Evolutionary conservation across 768 basidiomycete genomes (phyloP), one percentile per base, ranked within the genome.

Genomic region (Kwoniella botswanensis): DNA sequence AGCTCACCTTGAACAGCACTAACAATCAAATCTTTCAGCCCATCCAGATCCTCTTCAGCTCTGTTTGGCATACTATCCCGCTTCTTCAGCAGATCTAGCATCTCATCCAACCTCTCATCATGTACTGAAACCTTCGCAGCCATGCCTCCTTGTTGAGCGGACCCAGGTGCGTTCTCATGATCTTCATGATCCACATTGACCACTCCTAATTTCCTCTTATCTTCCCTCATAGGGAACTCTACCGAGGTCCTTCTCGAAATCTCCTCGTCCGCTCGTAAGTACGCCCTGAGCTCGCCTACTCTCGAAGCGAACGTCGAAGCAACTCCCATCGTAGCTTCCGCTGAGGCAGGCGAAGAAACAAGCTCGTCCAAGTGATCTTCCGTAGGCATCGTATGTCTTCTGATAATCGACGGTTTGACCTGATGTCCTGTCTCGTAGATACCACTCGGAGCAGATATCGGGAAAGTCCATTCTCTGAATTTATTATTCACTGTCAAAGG

Each of bases 381-480:
- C 3, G 18, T 11, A 13, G 66, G 62, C 61, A 72, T 68, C 3
- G 71, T 72, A 29, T 68, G 71, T 56, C 71, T 13, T 59, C 71
- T 50, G 4, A 53, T 68, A 26, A 72, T 68, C 17, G 71, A 72
- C 1, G 71, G 71, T 21, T 17, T 50, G 18, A 13, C 22, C 4
- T 50, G 17, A 43, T 59, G 57, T 18, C 65, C 46, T 4, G 17
- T 13, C 10, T 52, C 15, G 21, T 26, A 10, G 5, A 7, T 44
- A 43, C 43, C 24, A 15, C 7, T n/a, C 55, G 18, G 9, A 12
- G 63, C 22, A 44, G 24, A 29, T 41, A 70, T 13, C 12, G 72
- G 72, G 55, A 66, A 73, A 4, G 58, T 56, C 72, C 72, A 73
- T 46, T 69, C 53, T 46, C 72, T 46, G 54, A 73, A 73, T 17